These are phyloP conservation scores for Eutrema heterophyllum DNA, from an alignment of 345 rosid species.

Conservation along the genomic window DNA sequence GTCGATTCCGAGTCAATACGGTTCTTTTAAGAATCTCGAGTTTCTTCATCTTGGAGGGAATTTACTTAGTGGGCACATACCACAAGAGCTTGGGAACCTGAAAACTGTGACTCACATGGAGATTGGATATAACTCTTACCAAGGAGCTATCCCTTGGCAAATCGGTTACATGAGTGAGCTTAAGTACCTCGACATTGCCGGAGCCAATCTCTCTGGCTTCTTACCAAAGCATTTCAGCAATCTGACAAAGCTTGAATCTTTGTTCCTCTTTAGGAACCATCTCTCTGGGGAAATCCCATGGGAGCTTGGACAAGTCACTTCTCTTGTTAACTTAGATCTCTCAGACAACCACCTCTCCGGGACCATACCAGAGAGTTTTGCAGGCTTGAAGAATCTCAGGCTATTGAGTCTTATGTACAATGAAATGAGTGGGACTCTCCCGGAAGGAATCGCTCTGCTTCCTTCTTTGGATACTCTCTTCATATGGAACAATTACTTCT, in stretches of 20 bases:
- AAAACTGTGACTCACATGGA: slow-evolving; percentile 77
- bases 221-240: slow-evolving; percentile 69
- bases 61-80: slow-evolving; percentile 54
- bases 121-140: slow-evolving; percentile 83
- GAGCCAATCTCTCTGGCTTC: slow-evolving; percentile 71
- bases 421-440: slow-evolving; percentile 77
- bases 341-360: slow-evolving; percentile 78
- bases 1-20: slow-evolving; percentile 67
- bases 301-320: slow-evolving; percentile 53
- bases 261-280: slow-evolving; percentile 82
- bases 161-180: slow-evolving; percentile 73
- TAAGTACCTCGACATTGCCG: slow-evolving; percentile 82
- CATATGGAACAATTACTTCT: slow-evolving; percentile 80
- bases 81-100: slow-evolving; percentile 64
- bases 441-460: slow-evolving; percentile 65
- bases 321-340: slow-evolving; percentile 75
- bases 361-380: slow-evolving; percentile 70
- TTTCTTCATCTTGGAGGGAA: slow-evolving; percentile 86
- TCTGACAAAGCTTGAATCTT: slow-evolving; percentile 73
- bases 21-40: slow-evolving; percentile 64
- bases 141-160: slow-evolving; percentile 75
- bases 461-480: slow-evolving; percentile 77
- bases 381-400: slow-evolving; percentile 61
- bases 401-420: slow-evolving; percentile 83
- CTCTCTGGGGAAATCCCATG: slow-evolving; percentile 59